Evolutionary conservation across 73 alveolate species (phyloP), one percentile per base, ranked within the genome.

Genomic region (Halteria grandinella): DNA sequence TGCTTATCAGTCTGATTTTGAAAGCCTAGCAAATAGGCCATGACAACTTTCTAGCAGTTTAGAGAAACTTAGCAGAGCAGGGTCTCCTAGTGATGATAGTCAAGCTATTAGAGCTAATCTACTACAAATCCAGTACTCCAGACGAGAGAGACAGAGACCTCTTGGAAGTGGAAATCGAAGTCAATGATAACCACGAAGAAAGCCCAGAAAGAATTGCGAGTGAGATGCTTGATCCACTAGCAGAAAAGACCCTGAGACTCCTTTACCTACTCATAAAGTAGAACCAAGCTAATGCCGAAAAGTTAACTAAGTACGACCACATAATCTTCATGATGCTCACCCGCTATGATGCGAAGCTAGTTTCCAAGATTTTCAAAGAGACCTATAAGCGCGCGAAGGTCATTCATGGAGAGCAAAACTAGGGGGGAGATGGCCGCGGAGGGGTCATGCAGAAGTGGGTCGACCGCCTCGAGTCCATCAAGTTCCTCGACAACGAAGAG

Each of bases 381-480:
- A 32, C 92, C 17, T 83, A 45, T 53, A 83, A 75, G 41, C 10
- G 75, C 31, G 92, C 92, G n/a, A n/a, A n/a, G n/a, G n/a, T n/a
- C n/a, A n/a, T n/a, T n/a, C n/a, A n/a, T n/a, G 87, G 84, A 3
- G 50, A 18, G 11, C 75, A 60, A 21, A 55, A 83, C 32, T 41
- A 20, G 29, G 82, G n/a, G n/a, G n/a, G n/a, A n/a, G n/a, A n/a
- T n/a, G n/a, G n/a, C n/a, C n/a, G n/a, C n/a, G n/a, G n/a, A n/a
- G n/a, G n/a, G n/a, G n/a, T n/a, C n/a, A 40, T 74, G 18, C 31
- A 48, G n/a, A 83, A 73, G 40, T 83, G 92, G 92, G 62, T 55
- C 7, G 83, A 72, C 10, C 47, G 72, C 84, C 63, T 83, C 33
- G 92, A 83, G 45, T 73, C 66, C 21, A 69, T 83, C 0, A 17